Evolutionary conservation across 139 green algal species (phyloP), one percentile per base, ranked within the genome.

Genomic region (Coccomyxa sp.): DNA sequence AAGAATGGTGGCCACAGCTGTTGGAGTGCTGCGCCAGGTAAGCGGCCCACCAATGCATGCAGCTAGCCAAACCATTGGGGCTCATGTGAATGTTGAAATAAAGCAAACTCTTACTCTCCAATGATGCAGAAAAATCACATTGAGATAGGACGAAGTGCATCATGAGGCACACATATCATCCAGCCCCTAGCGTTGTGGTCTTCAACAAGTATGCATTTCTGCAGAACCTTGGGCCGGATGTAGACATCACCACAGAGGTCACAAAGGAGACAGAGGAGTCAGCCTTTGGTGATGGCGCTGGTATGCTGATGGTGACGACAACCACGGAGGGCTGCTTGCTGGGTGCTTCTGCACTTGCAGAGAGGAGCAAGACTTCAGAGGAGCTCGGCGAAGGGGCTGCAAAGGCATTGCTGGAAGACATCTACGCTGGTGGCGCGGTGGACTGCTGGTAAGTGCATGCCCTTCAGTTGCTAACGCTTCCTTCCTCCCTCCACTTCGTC

Each of bases 271-370:
- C 85, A 0, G 14, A 82, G 13, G 83, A 84, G 16, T 74, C 31
- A 13, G 90, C 89, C 1, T 23, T 87, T 32, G 92, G 89, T 10
- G 87, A 94, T 77, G 92, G 92, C 59, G 88, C 86, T n/a, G 89
- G 89, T 21, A 58, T 94, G 11, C 66, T 94, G 25, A 0, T 95
- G 32, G 83, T 93, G 1, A 92, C 91, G 0, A 58, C 84, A 13
- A 93, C 90, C 31, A 84, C 68, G 81, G 88, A 82, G 0, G 90
- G 91, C 45, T 93, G 90, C 78, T 28, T 93, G 32, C 67, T 94
- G 21, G 93, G 92, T 76, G 85, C 60, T 38, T 81, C 78, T 18
- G 87, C 71, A 28, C 58, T 80, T 58, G 71, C 45, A 18, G 79
- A 84, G 58, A 71, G 63, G 63, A 9, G 63, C 21, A 21, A 25